phyloP scores from a whole-genome alignment of 345 rosid genomes.

The Aurinia saxatilis region DNA sequence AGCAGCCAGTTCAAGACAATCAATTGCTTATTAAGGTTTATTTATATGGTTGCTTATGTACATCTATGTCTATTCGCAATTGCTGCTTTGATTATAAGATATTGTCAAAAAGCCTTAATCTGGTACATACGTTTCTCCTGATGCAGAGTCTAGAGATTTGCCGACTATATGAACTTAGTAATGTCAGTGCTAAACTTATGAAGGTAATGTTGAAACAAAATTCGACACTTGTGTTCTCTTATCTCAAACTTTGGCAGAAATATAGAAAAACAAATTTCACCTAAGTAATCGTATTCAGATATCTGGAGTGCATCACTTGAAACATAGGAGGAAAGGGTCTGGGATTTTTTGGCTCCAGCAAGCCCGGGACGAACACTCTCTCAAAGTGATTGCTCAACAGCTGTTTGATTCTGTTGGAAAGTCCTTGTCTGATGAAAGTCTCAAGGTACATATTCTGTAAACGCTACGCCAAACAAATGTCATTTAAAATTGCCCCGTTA shows the following conservation, averaged over 20 bases:
- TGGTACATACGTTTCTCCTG: conserved; percentile 12
- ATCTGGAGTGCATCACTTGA: conserved; percentile 88
- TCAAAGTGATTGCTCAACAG: conserved; percentile 76
- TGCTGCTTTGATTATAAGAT: not conserved
- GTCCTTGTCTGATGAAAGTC: conserved; percentile 83
- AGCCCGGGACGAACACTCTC: conserved; percentile 65
- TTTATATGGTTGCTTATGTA: not conserved
- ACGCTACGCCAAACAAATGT: not conserved
- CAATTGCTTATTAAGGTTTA: conserved; percentile 70
- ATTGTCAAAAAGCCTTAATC: conserved; percentile 11
- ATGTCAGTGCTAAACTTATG: conserved; percentile 64
- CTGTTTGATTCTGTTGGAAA: conserved; percentile 89
- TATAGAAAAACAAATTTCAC: not conserved
- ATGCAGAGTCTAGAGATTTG: conserved; percentile 85
- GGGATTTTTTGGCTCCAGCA: conserved; percentile 95
- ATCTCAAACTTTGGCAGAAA: not conserved
- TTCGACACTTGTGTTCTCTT: not conserved
- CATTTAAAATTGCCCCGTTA: not conserved
- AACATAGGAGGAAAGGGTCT: conserved; percentile 87
- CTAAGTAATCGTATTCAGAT: conserved; percentile 38
- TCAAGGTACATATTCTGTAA: conserved; percentile 47
- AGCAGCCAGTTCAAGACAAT: conserved; percentile 64
- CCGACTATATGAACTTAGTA: conserved; percentile 70
- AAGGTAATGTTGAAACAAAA: conserved; percentile 41
- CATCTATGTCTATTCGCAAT: not conserved